Evolutionary conservation across 2,329 filamentous ascomycete genomes (phyloP).

Genomic region (Bipolaris oryzae): DNA sequence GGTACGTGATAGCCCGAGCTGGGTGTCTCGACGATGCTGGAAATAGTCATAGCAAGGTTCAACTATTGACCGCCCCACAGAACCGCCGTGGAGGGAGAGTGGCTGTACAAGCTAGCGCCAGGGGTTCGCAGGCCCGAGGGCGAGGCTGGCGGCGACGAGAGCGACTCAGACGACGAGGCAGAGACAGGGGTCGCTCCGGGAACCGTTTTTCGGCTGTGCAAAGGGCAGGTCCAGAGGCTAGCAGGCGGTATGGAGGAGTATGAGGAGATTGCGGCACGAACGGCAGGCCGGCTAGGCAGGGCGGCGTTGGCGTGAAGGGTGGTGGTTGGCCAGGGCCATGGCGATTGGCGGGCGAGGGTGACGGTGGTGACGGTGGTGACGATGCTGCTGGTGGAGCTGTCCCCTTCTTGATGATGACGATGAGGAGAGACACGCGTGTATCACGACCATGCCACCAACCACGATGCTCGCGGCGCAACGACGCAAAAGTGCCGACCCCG

Average conservation of each 20-base stretch:
- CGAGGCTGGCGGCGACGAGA: slow-evolving; percentile 48
- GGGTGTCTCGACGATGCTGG: neutral
- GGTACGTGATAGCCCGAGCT: slow-evolving; percentile 38
- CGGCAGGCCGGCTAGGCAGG: slow-evolving; percentile 28
- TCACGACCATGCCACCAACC: neutral
- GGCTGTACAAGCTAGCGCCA: slow-evolving; percentile 46
- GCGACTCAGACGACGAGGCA: slow-evolving; percentile 53
- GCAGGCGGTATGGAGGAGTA: slow-evolving; percentile 50
- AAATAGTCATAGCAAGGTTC: slow-evolving; percentile 5
- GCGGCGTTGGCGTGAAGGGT: neutral
- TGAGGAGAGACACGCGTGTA: neutral
- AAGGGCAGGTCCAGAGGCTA: slow-evolving; percentile 43
- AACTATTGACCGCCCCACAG: slow-evolving; percentile 45
- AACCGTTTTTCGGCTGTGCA: slow-evolving; percentile 44
- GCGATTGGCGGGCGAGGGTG: too few relatives aligned
- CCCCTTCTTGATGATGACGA: neutral
- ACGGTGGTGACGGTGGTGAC: too few relatives aligned
- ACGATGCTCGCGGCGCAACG: neutral
- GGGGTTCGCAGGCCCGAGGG: slow-evolving; percentile 51
- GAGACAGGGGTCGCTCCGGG: slow-evolving; percentile 52
- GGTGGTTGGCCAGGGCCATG: neutral
- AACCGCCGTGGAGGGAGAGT: slow-evolving; percentile 70
- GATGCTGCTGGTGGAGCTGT: too few relatives aligned
- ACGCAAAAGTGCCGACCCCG: neutral
- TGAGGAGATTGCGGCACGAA: slow-evolving; percentile 43